Evolutionary conservation across 2,329 filamentous ascomycete species (phyloP), one percentile per base, ranked within the genome.

Genomic region (Furcasterigmium furcatum): DNA sequence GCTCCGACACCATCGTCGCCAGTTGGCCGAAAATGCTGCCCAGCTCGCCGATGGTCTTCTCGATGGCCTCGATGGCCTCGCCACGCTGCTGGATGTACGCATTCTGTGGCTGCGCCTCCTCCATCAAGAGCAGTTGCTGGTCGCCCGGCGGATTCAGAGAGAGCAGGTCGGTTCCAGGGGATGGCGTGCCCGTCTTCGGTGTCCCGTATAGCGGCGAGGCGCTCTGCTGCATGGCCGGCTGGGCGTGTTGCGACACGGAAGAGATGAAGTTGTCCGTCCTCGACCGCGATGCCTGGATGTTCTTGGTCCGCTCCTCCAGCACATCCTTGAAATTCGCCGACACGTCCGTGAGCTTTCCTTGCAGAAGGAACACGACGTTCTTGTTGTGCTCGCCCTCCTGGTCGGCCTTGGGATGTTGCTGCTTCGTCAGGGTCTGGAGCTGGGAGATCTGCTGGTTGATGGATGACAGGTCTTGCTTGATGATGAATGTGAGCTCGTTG

Each of bases 361-460:
- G 91, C 16, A 97, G 73, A 62, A 97, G 77, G 51, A 95, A 84
- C 4, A 96, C 88, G 25, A 97, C 94, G 61, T 97, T 96, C 69
- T 96, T 95, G 74, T 95, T 96, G 72, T 99, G 95, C 63, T 97
- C 91, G 56, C 91, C 91, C 66, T 96, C 90, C 62, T 96, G 91
- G 55, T 80, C 82, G 52, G 71, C 74, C 55, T 75, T 79, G 36
- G 88, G 86, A 57, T 92, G 87, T 65, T 91, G 85, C 48, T 88
- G 80, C 44, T 84, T 80, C 13, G 90, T 86, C 38, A 96, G 76
- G 7, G 78, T 71, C 62, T 95, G 88, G n/a, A 99, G 74, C 9
- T 77, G 76, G 38, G 87, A 87, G 57, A 97, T 97, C 61, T 95
- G 88, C 55, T 90, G 84, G 67, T 96, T 97, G 19, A 82, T 65